Evolutionary conservation across 192 early-diverging fungal genomes (phyloP).

Genomic region (Entomortierella parvispora): DNA sequence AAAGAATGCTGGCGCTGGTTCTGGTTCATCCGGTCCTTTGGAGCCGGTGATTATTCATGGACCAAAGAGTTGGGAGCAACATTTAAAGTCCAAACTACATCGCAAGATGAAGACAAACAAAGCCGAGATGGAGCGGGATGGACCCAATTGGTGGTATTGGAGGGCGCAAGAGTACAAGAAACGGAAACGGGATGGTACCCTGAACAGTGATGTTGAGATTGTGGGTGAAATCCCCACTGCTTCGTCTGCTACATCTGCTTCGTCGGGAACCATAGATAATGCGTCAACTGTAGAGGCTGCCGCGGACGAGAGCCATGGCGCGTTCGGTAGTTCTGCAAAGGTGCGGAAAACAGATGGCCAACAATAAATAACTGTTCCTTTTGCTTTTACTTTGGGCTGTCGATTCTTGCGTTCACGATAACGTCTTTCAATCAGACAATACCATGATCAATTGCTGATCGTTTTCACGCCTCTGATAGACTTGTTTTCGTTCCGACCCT

Average conservation of each 20-base stretch:
- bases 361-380: neutral
- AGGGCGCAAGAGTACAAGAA: constrained; percentile 50
- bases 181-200: constrained; percentile 33
- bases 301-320: neutral
- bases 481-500: no score
- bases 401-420: no score
- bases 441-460: no score
- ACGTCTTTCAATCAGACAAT: no score
- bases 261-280: neutral
- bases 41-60: constrained; percentile 73
- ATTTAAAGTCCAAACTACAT: constrained; percentile 75
- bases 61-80: constrained; percentile 78
- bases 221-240: neutral
- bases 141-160: constrained; percentile 47
- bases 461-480: no score
- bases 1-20: constrained; percentile 22
- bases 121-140: constrained; percentile 52
- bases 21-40: neutral
- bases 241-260: no score
- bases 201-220: constrained; percentile 2
- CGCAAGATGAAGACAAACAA: constrained; percentile 49
- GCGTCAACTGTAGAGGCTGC: neutral
- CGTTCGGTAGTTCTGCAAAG: neutral
- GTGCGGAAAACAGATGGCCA: neutral
- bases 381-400: neutral